Conservation (phyloP, 306 rosid genomes). For the Prunus campanulata region DNA sequence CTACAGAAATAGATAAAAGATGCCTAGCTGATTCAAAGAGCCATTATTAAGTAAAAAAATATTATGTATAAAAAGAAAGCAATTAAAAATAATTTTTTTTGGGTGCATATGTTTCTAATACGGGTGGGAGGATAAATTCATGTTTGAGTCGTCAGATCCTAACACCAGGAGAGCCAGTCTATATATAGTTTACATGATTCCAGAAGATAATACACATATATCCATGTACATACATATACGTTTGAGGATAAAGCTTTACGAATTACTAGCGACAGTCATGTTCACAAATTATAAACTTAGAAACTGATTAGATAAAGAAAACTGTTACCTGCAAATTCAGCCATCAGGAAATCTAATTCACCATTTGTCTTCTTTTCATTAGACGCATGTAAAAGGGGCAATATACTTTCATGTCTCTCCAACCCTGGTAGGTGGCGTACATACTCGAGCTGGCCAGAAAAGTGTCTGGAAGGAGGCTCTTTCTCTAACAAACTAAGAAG, state of each 20-base stretch:
- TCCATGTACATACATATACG: background rate
- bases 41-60: background rate
- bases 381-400: conserved; percentile 88
- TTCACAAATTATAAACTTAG: background rate
- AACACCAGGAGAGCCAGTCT: background rate
- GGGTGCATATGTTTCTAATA: background rate
- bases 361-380: conserved; percentile 87
- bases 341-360: conserved; percentile 92
- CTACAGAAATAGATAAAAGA: conserved; percentile 22
- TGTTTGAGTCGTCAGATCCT: background rate
- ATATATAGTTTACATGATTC: background rate
- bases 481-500: conserved; percentile 97
- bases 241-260: background rate
- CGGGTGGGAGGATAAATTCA: background rate
- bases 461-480: conserved; percentile 92
- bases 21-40: background rate
- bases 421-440: conserved; percentile 82
- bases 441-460: conserved; percentile 96
- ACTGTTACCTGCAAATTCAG: conserved; percentile 87
- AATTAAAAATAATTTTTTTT: background rate
- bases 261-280: background rate
- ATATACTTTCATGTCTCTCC: conserved; percentile 95
- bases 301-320: conserved; percentile 12
- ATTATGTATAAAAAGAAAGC: background rate
- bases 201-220: too few relatives aligned